A percentile compares a stretch with the other conserved stretches of the same genome.
Conservation (phyloP, 352 stramenopile genomes). For the Pythium biforme region DNA sequence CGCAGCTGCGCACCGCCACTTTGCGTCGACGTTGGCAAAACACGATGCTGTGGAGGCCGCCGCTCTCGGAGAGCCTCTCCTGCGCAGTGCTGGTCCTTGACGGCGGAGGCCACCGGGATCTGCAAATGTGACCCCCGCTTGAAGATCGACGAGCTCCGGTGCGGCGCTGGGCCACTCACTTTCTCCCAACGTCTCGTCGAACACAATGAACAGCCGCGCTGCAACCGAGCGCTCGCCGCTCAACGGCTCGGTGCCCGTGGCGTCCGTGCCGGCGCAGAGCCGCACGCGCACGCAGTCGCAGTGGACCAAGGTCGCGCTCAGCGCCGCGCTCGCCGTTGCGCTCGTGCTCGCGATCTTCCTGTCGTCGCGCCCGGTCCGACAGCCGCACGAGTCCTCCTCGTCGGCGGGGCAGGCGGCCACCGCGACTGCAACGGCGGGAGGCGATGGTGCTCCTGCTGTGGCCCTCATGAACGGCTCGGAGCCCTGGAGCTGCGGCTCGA, state of each 20-base stretch:
- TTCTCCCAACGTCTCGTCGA: too few species aligned
- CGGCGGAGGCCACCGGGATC: background rate
- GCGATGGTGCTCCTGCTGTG: too few species aligned
- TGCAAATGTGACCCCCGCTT: background rate
- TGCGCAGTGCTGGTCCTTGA: too few species aligned
- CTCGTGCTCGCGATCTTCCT: conserved; percentile 14
- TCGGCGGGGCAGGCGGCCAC: background rate
- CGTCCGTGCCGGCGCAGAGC: conserved; percentile 3
- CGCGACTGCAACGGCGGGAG: background rate
- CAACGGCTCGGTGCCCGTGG: conserved; percentile 7
- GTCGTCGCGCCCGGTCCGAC: background rate
- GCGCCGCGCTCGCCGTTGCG: conserved; percentile 8
- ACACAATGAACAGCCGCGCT: conserved; percentile 5
- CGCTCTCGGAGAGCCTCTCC: too few species aligned
- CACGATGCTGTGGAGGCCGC: too few species aligned
- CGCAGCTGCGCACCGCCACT: too few species aligned
- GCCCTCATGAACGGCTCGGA: conserved; percentile 40
- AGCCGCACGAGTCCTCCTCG: background rate
- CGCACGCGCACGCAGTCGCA: conserved; percentile 9
- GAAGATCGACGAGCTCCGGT: background rate
- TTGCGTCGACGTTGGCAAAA: too few species aligned
- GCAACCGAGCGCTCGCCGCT: conserved; percentile 17
- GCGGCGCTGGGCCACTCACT: too few species aligned
- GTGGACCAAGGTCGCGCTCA: conserved; percentile 7
- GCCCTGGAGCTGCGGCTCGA: conserved; percentile 33